These are phyloP conservation scores for Macrocybe gigantea DNA, from an alignment of 768 basidiomycete genomes.

Conservation along the genomic window DNA sequence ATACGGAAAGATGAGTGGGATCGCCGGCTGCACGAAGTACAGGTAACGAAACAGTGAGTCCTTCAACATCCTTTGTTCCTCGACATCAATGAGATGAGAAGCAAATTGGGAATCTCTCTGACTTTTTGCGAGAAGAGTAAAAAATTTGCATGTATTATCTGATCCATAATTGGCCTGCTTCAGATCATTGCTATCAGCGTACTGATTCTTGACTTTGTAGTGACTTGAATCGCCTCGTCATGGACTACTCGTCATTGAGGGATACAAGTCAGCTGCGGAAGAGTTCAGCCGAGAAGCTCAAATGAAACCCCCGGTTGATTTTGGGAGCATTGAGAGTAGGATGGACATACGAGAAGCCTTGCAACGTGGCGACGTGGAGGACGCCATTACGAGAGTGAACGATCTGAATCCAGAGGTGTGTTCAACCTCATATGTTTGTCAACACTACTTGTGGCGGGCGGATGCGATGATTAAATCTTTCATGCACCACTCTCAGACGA, in stretches of 20 bases:
- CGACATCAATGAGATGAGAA: conserved; percentile 50
- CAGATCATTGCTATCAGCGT: conserved; percentile 12
- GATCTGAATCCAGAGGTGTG: conserved; percentile 96
- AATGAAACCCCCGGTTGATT: conserved; percentile 72
- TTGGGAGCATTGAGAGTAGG: conserved; percentile 87
- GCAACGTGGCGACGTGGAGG: conserved; percentile 91
- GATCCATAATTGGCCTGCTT: conserved; percentile 30
- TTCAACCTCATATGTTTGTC: conserved; percentile 4
- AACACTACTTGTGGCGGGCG: conserved; percentile 10
- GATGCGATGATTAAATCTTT: conserved; percentile 78
- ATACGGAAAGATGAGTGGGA: conserved; percentile 88
- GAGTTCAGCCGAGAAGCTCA: conserved; percentile 90
- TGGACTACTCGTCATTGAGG: conserved; percentile 98
- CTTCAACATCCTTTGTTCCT: conserved; percentile 9
- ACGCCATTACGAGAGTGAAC: conserved; percentile 92
- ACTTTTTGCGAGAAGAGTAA: conserved; percentile 60
- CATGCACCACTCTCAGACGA: conserved; percentile 98
- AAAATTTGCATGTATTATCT: conserved; percentile 87
- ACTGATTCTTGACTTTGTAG: conserved; percentile 36
- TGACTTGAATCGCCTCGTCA: conserved; percentile 89
- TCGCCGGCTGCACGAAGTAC: conserved; percentile 72
- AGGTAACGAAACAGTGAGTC: conserved; percentile 86
- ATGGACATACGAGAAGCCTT: conserved; percentile 94
- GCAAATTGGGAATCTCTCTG: conserved; percentile 99
- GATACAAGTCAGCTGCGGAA: conserved; percentile 93